Conservation (phyloP, 768 basidiomycete species). For the Russula vinacea region DNA sequence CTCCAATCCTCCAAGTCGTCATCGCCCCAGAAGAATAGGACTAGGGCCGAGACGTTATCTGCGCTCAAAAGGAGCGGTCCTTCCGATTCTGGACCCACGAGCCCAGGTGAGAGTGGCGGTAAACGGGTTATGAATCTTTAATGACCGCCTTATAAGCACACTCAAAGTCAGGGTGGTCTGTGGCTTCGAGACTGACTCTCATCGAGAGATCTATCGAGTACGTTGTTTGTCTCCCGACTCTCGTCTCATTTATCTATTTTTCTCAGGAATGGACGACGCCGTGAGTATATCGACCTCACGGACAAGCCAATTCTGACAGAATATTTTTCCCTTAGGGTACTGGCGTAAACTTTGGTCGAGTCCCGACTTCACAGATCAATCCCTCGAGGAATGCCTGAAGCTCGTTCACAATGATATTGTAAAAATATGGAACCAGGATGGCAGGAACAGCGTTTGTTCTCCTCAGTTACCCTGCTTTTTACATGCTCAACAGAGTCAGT, state of each 20-base stretch:
- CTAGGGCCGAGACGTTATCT: not conserved
- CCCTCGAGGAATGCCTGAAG: not conserved
- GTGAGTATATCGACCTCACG: not conserved
- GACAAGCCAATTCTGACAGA: not conserved
- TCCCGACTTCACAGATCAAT: not conserved
- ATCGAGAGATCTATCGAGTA: conserved; percentile 13
- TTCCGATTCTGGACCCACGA: not conserved
- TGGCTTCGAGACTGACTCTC: conserved; percentile 3
- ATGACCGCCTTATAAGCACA: not conserved
- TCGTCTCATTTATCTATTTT: not conserved
- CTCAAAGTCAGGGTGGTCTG: not conserved
- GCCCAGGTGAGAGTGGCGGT: not conserved
- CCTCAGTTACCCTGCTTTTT: not conserved
- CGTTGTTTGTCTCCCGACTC: not conserved
- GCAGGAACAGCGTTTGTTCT: not conserved
- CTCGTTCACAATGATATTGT: conserved; percentile 14
- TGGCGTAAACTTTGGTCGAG: conserved; percentile 19
- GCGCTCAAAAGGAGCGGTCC: not conserved
- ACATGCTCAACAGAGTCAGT: not conserved
- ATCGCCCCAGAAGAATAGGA: not conserved
- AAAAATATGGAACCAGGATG: conserved; percentile 2
- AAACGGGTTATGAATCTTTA: not conserved
- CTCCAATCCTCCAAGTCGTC: not conserved
- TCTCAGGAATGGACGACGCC: not conserved
- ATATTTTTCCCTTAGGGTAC: not conserved